Conservation (phyloP, 805 yeast species). For the Priceomyces castillae region DNA sequence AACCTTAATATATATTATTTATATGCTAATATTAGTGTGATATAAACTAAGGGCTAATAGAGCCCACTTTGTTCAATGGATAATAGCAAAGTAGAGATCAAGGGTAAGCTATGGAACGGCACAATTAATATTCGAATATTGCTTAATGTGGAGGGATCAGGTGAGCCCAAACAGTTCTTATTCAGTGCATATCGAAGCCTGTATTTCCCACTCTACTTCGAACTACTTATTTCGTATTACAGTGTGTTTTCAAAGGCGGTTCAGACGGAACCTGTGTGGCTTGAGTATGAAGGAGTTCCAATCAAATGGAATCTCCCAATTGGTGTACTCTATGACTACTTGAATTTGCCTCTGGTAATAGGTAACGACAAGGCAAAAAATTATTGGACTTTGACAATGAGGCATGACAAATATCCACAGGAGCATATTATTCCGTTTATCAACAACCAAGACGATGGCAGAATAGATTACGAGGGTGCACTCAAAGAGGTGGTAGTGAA, state of each 20-base stretch:
- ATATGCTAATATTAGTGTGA: too few species aligned
- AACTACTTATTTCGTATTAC: conserved; percentile 38
- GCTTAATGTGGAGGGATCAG: conserved; percentile 21
- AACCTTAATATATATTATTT: too few species aligned
- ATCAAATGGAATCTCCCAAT: conserved; percentile 76
- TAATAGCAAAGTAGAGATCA: conserved; percentile 19
- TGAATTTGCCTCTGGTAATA: conserved; percentile 29
- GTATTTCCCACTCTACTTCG: conserved; percentile 48
- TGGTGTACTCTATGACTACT: conserved; percentile 62
- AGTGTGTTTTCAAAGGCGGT: conserved; percentile 19
- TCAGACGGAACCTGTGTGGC: conserved; percentile 48
- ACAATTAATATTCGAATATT: conserved; percentile 43
- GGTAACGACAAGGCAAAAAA: neutral
- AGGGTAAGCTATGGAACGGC: conserved; percentile 54
- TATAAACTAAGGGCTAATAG: too few species aligned
- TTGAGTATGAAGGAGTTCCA: conserved; percentile 62
- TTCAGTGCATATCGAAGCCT: conserved; percentile 40
- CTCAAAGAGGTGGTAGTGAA: conserved; percentile 63
- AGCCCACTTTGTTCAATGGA: conserved; percentile 5
- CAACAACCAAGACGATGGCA: conserved; percentile 8
- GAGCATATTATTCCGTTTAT: conserved; percentile 31
- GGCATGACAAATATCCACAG: conserved; percentile 23
- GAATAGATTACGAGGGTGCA: conserved; percentile 24
- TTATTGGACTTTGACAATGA: conserved; percentile 45
- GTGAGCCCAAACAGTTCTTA: conserved; percentile 16